A percentile compares a stretch with the other conserved stretches of the same genome.
These are phyloP conservation scores for Sugiyamaella japonica DNA, from an alignment of 1,139 yeast species.

Conservation along the genomic window DNA sequence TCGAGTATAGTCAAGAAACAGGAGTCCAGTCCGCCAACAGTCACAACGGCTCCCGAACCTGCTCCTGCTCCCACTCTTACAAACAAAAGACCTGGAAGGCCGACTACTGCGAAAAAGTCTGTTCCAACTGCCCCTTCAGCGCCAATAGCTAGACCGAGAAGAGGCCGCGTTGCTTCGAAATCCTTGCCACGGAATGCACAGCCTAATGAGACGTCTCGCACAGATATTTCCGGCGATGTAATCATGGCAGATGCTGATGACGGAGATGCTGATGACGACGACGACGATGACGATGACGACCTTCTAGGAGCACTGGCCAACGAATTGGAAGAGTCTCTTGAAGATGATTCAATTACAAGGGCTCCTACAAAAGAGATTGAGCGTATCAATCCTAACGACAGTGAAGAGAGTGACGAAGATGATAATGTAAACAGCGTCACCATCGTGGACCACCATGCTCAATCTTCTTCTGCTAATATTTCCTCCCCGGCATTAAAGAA, in stretches of 20 bases:
- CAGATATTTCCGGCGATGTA: slow-evolving; percentile 24
- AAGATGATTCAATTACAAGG: slow-evolving; percentile 25
- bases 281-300: slow-evolving; percentile 37
- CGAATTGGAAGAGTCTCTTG: slow-evolving; percentile 33
- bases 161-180: slow-evolving; percentile 17
- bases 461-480: slow-evolving; percentile 14
- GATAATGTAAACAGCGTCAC: slow-evolving; percentile 17
- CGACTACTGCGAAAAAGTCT: slow-evolving; percentile 10
- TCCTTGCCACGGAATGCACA: slow-evolving; percentile 15
- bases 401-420: slow-evolving; percentile 27
- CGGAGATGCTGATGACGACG: slow-evolving; percentile 33
- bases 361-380: neutral
- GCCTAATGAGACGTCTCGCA: slow-evolving; percentile 3
- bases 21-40: neutral
- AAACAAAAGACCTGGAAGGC: slow-evolving; percentile 6
- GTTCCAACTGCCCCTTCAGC: slow-evolving; percentile 11
- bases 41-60: neutral
- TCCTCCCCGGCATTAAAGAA: slow-evolving; percentile 11
- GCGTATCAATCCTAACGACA: slow-evolving; percentile 14
- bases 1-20: neutral
- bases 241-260: slow-evolving; percentile 23
- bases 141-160: neutral
- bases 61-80: neutral
- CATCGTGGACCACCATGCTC: slow-evolving; percentile 14
- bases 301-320: slow-evolving; percentile 36